A percentile compares a stretch with the other conserved stretches of the same genome.
Conservation (phyloP, 192 early-diverging fungal species). For the Coemansia sp. region DNA sequence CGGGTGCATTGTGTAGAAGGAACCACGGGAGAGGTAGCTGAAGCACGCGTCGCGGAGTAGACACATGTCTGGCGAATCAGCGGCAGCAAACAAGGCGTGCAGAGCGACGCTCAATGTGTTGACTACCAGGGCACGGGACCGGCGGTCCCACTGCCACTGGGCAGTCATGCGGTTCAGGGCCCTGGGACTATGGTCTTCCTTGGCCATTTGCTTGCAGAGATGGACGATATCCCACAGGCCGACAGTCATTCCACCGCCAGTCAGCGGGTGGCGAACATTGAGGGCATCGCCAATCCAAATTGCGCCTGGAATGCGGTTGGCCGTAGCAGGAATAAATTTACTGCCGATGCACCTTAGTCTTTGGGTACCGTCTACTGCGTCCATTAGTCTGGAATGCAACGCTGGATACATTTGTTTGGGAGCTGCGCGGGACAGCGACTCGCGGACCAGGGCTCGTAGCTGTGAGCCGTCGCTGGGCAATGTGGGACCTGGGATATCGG, state of each 20-base stretch:
- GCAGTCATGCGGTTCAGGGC: constrained; percentile 57
- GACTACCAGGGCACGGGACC: constrained; percentile 72
- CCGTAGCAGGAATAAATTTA: constrained; percentile 83
- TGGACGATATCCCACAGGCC: constrained; percentile 90
- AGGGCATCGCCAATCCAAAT: constrained; percentile 93
- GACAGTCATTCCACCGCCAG: constrained; percentile 97
- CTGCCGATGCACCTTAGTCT: constrained; percentile 88
- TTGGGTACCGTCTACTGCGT: constrained; percentile 67
- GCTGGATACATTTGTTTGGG: constrained; percentile 72
- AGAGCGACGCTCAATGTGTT: constrained; percentile 95
- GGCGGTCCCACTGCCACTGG: constrained; percentile 78
- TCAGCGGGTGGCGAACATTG: constrained; percentile 96
- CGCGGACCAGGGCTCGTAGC: constrained; percentile 35
- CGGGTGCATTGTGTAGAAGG: constrained; percentile 78
- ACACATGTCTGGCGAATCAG: constrained; percentile 63
- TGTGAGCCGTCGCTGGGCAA: constrained; percentile 72
- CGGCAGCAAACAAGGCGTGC: constrained; percentile 85
- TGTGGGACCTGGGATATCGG: constrained; percentile 86
- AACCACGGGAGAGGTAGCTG: constrained; percentile 84
- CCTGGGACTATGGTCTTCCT: not conserved
- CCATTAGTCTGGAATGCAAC: constrained; percentile 64
- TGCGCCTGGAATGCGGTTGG: constrained; percentile 74
- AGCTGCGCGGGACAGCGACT: constrained; percentile 67
- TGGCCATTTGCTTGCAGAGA: constrained; percentile 60
- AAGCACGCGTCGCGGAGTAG: constrained; percentile 87